Conservation (phyloP, 176 grass and related monocot species). For the Tuctoria greenei region DNA sequence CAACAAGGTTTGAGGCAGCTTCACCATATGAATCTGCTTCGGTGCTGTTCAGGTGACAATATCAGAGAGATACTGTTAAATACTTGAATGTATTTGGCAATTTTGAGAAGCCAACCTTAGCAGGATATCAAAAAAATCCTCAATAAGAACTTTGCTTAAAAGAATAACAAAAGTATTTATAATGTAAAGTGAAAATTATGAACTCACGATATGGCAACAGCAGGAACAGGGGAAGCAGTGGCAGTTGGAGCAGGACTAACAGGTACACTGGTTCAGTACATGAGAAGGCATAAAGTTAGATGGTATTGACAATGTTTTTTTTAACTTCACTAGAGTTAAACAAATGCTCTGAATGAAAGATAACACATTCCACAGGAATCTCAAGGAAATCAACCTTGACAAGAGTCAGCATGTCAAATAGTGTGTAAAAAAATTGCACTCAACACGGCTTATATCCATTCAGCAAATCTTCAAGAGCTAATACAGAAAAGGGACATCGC, state of each 20-base stretch:
- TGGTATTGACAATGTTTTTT: slow-evolving; percentile 17
- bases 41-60: slow-evolving; percentile 42
- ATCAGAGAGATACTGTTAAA: slow-evolving; percentile 10
- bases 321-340: neutral
- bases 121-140: neutral
- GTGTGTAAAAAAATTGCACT: neutral
- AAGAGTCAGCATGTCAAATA: neutral
- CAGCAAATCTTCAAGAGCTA: too few species aligned
- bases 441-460: neutral
- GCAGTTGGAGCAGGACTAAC: slow-evolving; percentile 50
- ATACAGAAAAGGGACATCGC: too few species aligned
- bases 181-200: neutral
- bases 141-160: slow-evolving; percentile 12
- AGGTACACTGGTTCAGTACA: slow-evolving; percentile 51
- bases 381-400: neutral
- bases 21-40: slow-evolving; percentile 67
- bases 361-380: neutral
- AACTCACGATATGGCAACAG: slow-evolving; percentile 61
- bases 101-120: slow-evolving; percentile 14
- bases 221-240: slow-evolving; percentile 53
- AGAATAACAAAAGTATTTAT: too few species aligned
- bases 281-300: slow-evolving; percentile 30
- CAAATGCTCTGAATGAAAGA: neutral
- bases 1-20: slow-evolving; percentile 78
- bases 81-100: too few species aligned